Percentiles rank a stretch among this genome's conserved stretches.
Conservation (phyloP, 1,284 basidiomycete species). For the Mycosarcoma maydis region DNA sequence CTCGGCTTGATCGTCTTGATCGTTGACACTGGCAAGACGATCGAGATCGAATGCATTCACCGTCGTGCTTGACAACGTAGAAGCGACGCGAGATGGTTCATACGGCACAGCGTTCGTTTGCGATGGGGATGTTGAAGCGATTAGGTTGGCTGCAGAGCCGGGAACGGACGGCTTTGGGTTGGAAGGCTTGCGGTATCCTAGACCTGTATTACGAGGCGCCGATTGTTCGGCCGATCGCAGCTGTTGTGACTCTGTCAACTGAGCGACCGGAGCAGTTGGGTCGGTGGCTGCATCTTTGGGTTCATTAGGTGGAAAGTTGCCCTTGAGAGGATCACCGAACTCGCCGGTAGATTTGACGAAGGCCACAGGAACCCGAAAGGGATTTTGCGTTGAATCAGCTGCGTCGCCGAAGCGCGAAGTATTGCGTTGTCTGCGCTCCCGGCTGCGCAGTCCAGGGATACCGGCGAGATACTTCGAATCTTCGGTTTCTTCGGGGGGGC, state of each 20-base stretch:
- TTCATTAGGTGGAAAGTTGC: slow-evolving; percentile 22
- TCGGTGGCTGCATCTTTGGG: slow-evolving; percentile 1
- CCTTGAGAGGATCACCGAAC: slow-evolving; percentile 36
- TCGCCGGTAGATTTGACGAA: slow-evolving; percentile 55
- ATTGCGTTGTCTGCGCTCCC: slow-evolving; percentile 15
- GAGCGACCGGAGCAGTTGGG: slow-evolving; percentile 7
- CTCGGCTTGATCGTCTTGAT: slow-evolving; percentile 29
- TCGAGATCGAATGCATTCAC: slow-evolving; percentile 20
- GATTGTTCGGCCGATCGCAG: slow-evolving; percentile 16
- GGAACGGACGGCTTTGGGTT: slow-evolving; percentile 13
- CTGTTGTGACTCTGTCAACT: slow-evolving; percentile 13
- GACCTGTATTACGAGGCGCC: slow-evolving; percentile 32
- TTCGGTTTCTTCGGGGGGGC: slow-evolving; percentile 48
- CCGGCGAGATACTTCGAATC: slow-evolving; percentile 44
- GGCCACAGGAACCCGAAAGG: slow-evolving; percentile 44
- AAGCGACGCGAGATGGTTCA: slow-evolving; percentile 9
- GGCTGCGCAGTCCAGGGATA: slow-evolving; percentile 40
- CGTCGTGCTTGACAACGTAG: slow-evolving; percentile 5
- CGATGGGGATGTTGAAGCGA: background rate
- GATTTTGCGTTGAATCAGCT: slow-evolving; percentile 19
- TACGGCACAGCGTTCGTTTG: slow-evolving; percentile 18
- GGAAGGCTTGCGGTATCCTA: slow-evolving; percentile 40
- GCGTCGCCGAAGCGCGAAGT: slow-evolving; percentile 34
- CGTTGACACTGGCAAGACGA: background rate
- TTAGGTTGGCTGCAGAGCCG: background rate